Percentiles rank a stretch among this genome's conserved stretches.
Evolutionary conservation across 148 eudicot genomes (phyloP).

Genomic region (Rheum nobile): DNA sequence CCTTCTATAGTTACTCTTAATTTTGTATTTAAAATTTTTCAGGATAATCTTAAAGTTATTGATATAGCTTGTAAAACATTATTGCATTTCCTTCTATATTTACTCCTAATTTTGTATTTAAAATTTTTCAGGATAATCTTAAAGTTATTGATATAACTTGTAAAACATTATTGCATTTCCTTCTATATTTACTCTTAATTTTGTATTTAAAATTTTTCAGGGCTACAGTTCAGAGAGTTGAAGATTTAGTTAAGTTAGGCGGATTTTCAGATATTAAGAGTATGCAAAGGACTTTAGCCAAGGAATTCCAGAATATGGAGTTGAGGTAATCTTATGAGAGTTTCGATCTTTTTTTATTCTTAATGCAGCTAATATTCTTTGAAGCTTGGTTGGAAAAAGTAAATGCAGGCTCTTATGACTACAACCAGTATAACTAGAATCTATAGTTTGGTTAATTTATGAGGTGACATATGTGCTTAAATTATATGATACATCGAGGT

Average conservation of each 20-base stretch:
- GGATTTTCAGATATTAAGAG: conserved; percentile 71
- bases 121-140: no score
- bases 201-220: conserved; percentile 14
- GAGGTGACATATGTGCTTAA: not conserved
- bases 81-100: not conserved
- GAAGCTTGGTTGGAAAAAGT: not conserved
- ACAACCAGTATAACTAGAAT: not conserved
- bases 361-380: not conserved
- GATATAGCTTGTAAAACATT: not conserved
- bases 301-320: conserved; percentile 80
- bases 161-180: not conserved
- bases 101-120: no score
- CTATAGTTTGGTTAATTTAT: not conserved
- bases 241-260: conserved; percentile 69
- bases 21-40: no score
- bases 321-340: conserved; percentile 40
- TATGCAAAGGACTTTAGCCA: conserved; percentile 69
- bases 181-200: not conserved
- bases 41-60: not conserved
- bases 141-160: not conserved
- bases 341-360: not conserved
- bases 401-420: not conserved
- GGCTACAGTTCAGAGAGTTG: conserved; percentile 43
- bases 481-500: not conserved
- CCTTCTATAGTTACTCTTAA: not conserved